Base-by-base conservation (phyloP, 352 stramenopile genomes). In the Peronospora belbahrii region DNA sequence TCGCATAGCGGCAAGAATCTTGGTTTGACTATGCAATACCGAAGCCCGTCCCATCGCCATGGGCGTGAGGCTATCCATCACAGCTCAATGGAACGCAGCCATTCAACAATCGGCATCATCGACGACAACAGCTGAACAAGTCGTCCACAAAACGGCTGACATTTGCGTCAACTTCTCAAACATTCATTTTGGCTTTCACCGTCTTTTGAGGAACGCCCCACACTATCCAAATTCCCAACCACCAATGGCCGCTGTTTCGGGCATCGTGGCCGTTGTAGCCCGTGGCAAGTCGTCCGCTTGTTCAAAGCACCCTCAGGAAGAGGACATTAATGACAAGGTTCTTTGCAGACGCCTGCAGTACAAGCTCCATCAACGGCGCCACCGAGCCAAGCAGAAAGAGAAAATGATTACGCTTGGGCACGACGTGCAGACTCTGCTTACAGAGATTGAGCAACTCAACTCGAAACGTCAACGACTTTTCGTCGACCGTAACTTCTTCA, bases 321-420 rank as follows among this genome's bases (percentile, higher is more conserved):
- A 37, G 1, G 4, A 59, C 40, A 32, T 24, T n/a, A 55, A 71
- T 32, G 65, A 86, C 19, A 80, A 77, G 39, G 52, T 74, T 19
- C 46, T 67, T 15, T 61, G 66, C 3, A 46, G 65, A 19, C 64
- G 73, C 5, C 56, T 72, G 33, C 76, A 85, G 49, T 84, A 84
- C 58, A 83, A 82, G 25, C 67, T 78, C 45, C 73, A 85, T 47
- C 74, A 88, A 48, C 72, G 67, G 1, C 72, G 61, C 44, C 77
- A 86, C 44, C 70, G 74, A 15, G 74, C 72, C 35, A 79, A 83
- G 59, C 69, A 83, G 42, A 84, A 85, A 36, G 48, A 66, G 38
- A 73, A 72, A 49, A 49, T 57, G 27, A 23, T 67, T 20, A 55
- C 40, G 40, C 65, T 83, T 8, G 63, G 64, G 15, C 44, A 70